Conservation (phyloP, 1,284 basidiomycete species). For the Malassezia arunalokei region DNA sequence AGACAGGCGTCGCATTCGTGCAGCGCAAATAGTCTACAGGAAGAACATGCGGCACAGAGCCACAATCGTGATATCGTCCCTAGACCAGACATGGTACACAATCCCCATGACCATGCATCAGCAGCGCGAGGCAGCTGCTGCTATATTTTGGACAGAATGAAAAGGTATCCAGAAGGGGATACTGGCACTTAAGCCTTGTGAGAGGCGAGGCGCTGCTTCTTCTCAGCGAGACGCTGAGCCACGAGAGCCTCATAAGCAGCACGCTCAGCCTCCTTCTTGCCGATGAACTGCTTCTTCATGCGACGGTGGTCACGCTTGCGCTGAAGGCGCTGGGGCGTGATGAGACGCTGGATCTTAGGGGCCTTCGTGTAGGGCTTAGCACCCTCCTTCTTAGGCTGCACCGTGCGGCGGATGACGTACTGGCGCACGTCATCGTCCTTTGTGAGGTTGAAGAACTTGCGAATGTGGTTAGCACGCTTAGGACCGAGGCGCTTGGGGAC, state of each 20-base stretch:
- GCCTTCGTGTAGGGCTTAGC: conserved; percentile 98
- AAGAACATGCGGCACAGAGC: conserved; percentile 7
- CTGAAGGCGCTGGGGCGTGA: conserved; percentile 88
- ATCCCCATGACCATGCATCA: conserved; percentile 6
- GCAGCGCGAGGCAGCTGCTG: conserved; percentile 9
- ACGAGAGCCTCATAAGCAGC: conserved; percentile 64
- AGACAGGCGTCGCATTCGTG: conserved; percentile 13
- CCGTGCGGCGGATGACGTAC: conserved; percentile 72
- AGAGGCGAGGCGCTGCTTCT: conserved; percentile 52
- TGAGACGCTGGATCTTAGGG: conserved; percentile 58
- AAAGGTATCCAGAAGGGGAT: background rate
- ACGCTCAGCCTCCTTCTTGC: conserved; percentile 88
- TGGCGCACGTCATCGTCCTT: conserved; percentile 98
- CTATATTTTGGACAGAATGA: conserved; percentile 6
- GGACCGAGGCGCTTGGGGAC: conserved; percentile 91
- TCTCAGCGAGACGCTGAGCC: conserved; percentile 81
- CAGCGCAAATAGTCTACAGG: conserved; percentile 17
- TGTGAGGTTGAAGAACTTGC: conserved; percentile 91
- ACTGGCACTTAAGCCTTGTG: background rate
- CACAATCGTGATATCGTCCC: conserved; percentile 14
- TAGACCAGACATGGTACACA: conserved; percentile 10
- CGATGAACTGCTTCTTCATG: conserved; percentile 76
- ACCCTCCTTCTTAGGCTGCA: conserved; percentile 79
- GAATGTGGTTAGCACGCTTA: conserved; percentile 61
- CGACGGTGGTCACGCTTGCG: conserved; percentile 84